Conservation (phyloP, 495 filamentous ascomycete species). For the Neurospora sp. region DNA sequence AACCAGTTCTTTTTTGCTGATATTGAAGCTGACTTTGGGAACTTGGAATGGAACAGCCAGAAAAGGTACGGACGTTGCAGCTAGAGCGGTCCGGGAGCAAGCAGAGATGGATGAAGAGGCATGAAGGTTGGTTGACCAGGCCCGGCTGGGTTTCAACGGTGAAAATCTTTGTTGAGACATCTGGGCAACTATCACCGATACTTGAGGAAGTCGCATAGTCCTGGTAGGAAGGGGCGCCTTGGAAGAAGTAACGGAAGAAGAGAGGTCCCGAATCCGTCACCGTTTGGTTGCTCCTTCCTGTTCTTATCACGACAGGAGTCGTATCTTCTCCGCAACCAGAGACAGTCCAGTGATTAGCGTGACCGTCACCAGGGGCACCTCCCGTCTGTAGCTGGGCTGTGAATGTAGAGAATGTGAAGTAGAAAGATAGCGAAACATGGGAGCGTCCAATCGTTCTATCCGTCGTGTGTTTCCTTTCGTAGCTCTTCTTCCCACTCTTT, state of each 20-base stretch:
- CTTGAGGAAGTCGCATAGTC: not conserved
- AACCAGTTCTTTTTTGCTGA: not conserved
- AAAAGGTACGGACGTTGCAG: not conserved
- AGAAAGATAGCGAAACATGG: not conserved
- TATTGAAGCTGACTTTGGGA: not conserved
- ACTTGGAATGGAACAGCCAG: not conserved
- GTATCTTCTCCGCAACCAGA: not conserved
- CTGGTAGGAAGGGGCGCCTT: not conserved
- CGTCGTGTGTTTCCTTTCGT: not conserved
- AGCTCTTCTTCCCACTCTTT: not conserved
- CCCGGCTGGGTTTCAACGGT: not conserved
- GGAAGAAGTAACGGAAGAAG: not conserved
- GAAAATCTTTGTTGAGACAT: not conserved
- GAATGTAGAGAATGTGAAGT: not conserved
- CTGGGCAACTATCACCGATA: not conserved
- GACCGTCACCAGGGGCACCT: not conserved
- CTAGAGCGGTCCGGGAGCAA: not conserved
- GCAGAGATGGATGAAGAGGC: not conserved
- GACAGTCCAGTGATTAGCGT: not conserved
- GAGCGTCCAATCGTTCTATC: not conserved
- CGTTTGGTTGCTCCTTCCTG: not conserved
- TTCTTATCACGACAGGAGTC: not conserved
- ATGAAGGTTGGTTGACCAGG: not conserved
- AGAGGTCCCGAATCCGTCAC: not conserved
- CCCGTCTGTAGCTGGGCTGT: not conserved